phyloP scores from a whole-genome alignment of 768 basidiomycete species.

The Sporobolomyces pararoseus region DNA sequence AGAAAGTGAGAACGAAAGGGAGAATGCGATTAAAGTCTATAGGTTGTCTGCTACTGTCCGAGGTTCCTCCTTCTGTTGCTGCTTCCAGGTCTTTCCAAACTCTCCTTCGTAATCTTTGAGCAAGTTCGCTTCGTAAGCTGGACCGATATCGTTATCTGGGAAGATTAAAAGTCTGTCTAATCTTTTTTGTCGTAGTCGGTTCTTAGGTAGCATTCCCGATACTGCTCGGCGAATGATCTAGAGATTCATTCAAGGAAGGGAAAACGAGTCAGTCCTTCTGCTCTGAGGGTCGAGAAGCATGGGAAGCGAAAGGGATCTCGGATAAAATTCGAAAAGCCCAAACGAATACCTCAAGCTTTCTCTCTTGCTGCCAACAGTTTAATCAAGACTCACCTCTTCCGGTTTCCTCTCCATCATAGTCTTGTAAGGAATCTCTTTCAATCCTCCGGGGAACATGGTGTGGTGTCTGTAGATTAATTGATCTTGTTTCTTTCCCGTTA shows the following conservation, averaged over 20 bases:
- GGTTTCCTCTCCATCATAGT: conserved; percentile 79
- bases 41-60: conserved; percentile 5
- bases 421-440: conserved; percentile 83
- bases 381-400: conserved; percentile 62
- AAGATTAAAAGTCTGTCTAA: conserved; percentile 86
- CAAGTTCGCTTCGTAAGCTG: conserved; percentile 69
- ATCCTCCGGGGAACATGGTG: conserved; percentile 84
- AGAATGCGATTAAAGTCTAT: too few species aligned
- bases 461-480: conserved; percentile 85
- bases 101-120: conserved; percentile 62
- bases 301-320: background rate
- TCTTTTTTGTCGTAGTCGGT: conserved; percentile 83
- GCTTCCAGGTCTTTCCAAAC: conserved; percentile 32
- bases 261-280: background rate
- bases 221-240: conserved; percentile 95
- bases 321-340: background rate
- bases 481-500: conserved; percentile 82
- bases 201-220: conserved; percentile 97
- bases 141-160: conserved; percentile 56
- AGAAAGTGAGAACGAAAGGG: too few species aligned
- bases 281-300: background rate
- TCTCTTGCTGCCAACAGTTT: background rate
- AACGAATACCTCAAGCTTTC: too few species aligned
- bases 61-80: background rate
- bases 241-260: conserved; percentile 7